Evolutionary conservation across 441 rosid species (phyloP), one percentile per base, ranked within the genome.

Genomic region (Hura crepitans): DNA sequence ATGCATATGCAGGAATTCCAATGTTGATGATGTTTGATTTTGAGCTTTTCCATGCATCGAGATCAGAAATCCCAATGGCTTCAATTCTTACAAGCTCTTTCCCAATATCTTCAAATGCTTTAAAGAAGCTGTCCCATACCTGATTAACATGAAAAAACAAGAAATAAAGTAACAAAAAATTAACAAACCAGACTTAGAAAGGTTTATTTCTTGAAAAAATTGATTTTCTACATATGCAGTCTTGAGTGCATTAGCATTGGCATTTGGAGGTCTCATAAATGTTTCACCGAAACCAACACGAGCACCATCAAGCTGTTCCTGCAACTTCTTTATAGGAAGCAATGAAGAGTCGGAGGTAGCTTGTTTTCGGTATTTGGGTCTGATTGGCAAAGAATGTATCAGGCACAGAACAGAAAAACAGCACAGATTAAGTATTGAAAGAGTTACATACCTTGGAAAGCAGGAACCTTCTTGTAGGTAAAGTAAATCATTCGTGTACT

Each of bases 401-500:
- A 33, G 22, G 60, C 33, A 20, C 15, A n/a, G 61, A 35, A 60
- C 7, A 46, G 8, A 20, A 50, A 3, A 62, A 17, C 15, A 49
- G 1, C 30, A 12, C 18, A 22, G 57, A 27, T 13, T 25, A 2
- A 58, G 60, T 25, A 46, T 9, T 17, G 33, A 35, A 68, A 55
- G 47, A 54, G 39, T 45, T 35, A 25, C 56, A 45, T 30, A 73
- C 80, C 74, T 69, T 27, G 80, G 77, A 35, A 73, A 66, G 54
- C 74, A 69, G 14, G 80, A 72, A 35, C 77, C 77, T 61, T 77
- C 77, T 51, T 45, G 62, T 27, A 77, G 65, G 68, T 73, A 77
- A 22, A 77, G 81, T 33, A 70, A 65, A 74, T 77, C 77, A 45
- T 77, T 77, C 6, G 70, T 74, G 70, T 77, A 77, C 56, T 77